A percentile compares a stretch with the other conserved stretches of the same genome.
These are phyloP conservation scores for Paraconiothyrium sp. DNA, from an alignment of 2,329 filamentous ascomycete species.

Conservation along the genomic window DNA sequence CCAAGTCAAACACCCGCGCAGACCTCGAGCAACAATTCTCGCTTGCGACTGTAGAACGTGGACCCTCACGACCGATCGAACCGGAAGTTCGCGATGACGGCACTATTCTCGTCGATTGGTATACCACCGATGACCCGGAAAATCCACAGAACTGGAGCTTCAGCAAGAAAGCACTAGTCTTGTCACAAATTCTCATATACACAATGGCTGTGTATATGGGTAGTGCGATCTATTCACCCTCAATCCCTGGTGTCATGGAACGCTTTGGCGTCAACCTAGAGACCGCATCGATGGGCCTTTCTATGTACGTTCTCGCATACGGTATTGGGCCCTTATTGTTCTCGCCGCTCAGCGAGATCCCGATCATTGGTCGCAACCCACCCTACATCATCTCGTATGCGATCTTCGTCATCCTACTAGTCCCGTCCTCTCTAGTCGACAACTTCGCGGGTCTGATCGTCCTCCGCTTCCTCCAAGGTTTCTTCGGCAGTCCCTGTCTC, in stretches of 20 bases:
- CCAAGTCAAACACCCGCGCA: slow-evolving; percentile 46
- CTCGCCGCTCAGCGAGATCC: slow-evolving; percentile 73
- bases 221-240: slow-evolving; percentile 61
- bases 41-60: slow-evolving; percentile 45
- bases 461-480: slow-evolving; percentile 53
- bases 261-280: slow-evolving; percentile 63
- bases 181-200: slow-evolving; percentile 62
- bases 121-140: slow-evolving; percentile 50
- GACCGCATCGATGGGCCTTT: slow-evolving; percentile 66
- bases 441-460: slow-evolving; percentile 73
- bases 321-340: slow-evolving; percentile 72
- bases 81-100: slow-evolving; percentile 49
- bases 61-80: slow-evolving; percentile 47
- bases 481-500: slow-evolving; percentile 51
- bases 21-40: slow-evolving; percentile 54
- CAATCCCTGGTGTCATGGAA: slow-evolving; percentile 58
- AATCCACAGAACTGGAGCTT: slow-evolving; percentile 54
- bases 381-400: slow-evolving; percentile 74
- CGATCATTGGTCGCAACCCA: slow-evolving; percentile 71
- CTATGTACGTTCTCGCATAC: slow-evolving; percentile 70
- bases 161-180: slow-evolving; percentile 48
- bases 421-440: slow-evolving; percentile 70
- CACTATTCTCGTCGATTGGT: slow-evolving; percentile 56
- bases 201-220: slow-evolving; percentile 68
- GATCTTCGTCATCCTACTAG: slow-evolving; percentile 72